These are phyloP conservation scores for Asterophora parasitica DNA, from an alignment of 768 basidiomycete genomes.

Conservation along the genomic window DNA sequence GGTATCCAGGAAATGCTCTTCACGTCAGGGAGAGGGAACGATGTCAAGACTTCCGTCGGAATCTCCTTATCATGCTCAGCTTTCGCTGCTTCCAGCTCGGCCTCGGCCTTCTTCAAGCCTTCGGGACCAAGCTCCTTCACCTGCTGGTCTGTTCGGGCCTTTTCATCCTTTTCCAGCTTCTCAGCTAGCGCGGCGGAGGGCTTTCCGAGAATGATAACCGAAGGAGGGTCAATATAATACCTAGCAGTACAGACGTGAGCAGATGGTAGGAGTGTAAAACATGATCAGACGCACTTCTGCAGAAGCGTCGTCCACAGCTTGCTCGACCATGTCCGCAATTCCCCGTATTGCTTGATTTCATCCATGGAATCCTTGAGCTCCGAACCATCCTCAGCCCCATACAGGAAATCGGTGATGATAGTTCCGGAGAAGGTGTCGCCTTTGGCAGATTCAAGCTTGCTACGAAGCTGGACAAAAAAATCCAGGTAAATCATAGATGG, in stretches of 20 bases:
- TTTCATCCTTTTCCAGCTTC: conserved; percentile 77
- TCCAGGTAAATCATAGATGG: background rate
- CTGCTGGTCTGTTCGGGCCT: conserved; percentile 67
- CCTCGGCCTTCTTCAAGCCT: conserved; percentile 68
- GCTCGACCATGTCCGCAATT: conserved; percentile 66
- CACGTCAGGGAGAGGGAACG: conserved; percentile 89
- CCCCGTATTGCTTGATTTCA: conserved; percentile 68
- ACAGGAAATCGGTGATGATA: conserved; percentile 81
- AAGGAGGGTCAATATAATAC: conserved; percentile 71
- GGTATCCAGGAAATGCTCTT: conserved; percentile 92
- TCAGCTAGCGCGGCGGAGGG: conserved; percentile 84
- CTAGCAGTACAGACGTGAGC: conserved; percentile 34
- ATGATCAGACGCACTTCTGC: conserved; percentile 45
- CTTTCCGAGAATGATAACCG: conserved; percentile 76
- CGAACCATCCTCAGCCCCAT: conserved; percentile 78
- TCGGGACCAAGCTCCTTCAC: conserved; percentile 68
- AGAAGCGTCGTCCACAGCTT: conserved; percentile 76
- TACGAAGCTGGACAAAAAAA: conserved; percentile 56
- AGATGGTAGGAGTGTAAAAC: background rate
- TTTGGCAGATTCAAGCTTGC: conserved; percentile 77
- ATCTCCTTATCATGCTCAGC: conserved; percentile 80
- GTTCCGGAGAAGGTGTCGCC: conserved; percentile 74
- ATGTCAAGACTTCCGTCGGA: conserved; percentile 72
- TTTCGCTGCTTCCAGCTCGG: conserved; percentile 76
- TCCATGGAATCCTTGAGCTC: conserved; percentile 71